Evolutionary conservation across 2,329 filamentous ascomycete genomes (phyloP).

Genomic region (Apiospora arundinis): DNA sequence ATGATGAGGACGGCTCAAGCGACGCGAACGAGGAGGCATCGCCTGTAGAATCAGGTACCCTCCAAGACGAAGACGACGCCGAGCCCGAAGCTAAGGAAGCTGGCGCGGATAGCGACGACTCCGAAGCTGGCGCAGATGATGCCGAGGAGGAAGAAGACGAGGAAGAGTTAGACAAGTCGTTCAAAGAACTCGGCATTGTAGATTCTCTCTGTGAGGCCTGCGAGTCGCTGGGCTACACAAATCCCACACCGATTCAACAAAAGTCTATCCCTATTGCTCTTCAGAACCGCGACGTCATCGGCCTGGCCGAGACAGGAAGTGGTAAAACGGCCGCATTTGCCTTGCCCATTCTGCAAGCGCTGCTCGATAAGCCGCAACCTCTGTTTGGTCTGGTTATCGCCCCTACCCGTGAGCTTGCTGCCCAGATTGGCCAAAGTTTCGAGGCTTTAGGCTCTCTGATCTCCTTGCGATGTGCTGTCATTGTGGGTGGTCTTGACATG

Average conservation of each 20-base stretch:
- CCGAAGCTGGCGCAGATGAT: slow-evolving; percentile 34
- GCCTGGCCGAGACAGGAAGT: slow-evolving; percentile 91
- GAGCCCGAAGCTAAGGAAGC: slow-evolving; percentile 39
- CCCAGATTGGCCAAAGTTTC: slow-evolving; percentile 87
- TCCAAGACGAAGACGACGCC: slow-evolving; percentile 34
- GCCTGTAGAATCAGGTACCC: slow-evolving; percentile 32
- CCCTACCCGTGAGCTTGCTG: slow-evolving; percentile 90
- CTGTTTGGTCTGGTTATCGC: slow-evolving; percentile 90
- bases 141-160: slow-evolving; percentile 30
- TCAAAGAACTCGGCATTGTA: slow-evolving; percentile 78
- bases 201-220: slow-evolving; percentile 91
- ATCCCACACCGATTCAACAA: slow-evolving; percentile 86
- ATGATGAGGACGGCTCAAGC: background rate
- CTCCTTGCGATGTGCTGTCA: slow-evolving; percentile 81
- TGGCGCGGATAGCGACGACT: slow-evolving; percentile 16
- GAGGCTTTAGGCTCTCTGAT: slow-evolving; percentile 89
- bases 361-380: slow-evolving; percentile 86
- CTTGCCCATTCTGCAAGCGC: slow-evolving; percentile 86
- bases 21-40: slow-evolving; percentile 5
- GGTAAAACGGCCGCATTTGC: slow-evolving; percentile 97
- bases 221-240: slow-evolving; percentile 78
- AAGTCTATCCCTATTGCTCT: slow-evolving; percentile 84
- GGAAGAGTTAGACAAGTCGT: slow-evolving; percentile 58
- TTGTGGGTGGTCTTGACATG: slow-evolving; percentile 97
- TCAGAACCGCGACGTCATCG: slow-evolving; percentile 84